These are phyloP conservation scores for Fusarium oxysporum DNA, from an alignment of 2,329 filamentous ascomycete genomes.

Conservation along the genomic window DNA sequence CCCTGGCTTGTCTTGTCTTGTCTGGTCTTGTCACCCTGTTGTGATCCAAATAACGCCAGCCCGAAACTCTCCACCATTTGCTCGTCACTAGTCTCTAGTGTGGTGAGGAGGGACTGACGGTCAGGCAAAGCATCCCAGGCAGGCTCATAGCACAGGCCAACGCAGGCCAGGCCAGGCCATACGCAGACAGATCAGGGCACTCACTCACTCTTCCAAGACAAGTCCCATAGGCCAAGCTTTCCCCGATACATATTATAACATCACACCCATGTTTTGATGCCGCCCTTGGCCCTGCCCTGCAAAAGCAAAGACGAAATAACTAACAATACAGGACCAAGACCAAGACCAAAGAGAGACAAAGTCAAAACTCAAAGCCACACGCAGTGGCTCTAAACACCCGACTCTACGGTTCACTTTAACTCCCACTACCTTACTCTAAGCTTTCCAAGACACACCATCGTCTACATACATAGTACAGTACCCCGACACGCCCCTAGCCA, in stretches of 20 bases:
- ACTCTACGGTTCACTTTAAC: constrained; percentile 45
- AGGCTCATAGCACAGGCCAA: constrained; percentile 10
- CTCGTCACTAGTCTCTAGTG: constrained; percentile 34
- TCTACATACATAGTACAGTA: constrained; percentile 12
- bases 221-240: constrained; percentile 8
- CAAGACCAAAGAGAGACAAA: constrained; percentile 25
- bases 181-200: constrained; percentile 18
- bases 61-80: constrained; percentile 43
- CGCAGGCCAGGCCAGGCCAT: not conserved
- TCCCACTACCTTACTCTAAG: constrained; percentile 30
- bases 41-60: constrained; percentile 46
- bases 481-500: constrained; percentile 28
- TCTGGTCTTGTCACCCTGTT: constrained; percentile 38
- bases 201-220: constrained; percentile 7
- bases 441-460: constrained; percentile 1
- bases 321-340: not conserved
- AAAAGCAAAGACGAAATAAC: constrained; percentile 16
- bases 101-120: constrained; percentile 31
- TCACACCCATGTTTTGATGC: constrained; percentile 34
- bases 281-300: constrained; percentile 24
- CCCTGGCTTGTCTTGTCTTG: constrained; percentile 24
- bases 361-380: constrained; percentile 37
- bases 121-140: constrained; percentile 24
- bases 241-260: constrained; percentile 5
- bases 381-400: constrained; percentile 36